Conservation (phyloP, 306 rosid genomes). For the Ammopiptanthus mongolicus region DNA sequence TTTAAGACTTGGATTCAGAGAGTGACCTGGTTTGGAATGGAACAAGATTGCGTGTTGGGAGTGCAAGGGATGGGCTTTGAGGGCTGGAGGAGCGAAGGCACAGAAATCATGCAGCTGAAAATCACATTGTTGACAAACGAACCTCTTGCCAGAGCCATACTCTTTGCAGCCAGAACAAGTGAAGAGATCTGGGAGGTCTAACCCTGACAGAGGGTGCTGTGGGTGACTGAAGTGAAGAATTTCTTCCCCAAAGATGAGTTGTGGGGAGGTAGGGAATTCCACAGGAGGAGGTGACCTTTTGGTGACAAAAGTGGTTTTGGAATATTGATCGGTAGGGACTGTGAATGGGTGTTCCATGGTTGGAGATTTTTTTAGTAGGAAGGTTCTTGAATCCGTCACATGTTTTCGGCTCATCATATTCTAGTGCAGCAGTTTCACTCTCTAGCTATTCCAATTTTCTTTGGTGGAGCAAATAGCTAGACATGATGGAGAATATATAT, state of each 20-base stretch:
- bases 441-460: not conserved
- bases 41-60: slow-evolving; percentile 60
- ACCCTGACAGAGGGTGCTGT: slow-evolving; percentile 49
- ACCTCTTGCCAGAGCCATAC: slow-evolving; percentile 75
- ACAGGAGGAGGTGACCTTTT: slow-evolving; percentile 19
- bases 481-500: slow-evolving; percentile 32
- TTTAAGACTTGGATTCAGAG: not conserved
- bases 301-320: slow-evolving; percentile 4
- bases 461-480: slow-evolving; percentile 24
- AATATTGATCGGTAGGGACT: not conserved
- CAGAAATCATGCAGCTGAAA: slow-evolving; percentile 85
- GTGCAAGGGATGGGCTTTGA: slow-evolving; percentile 76
- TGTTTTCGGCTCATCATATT: slow-evolving; percentile 21
- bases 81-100: slow-evolving; percentile 66
- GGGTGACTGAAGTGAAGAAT: slow-evolving; percentile 68
- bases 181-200: slow-evolving; percentile 49
- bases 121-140: slow-evolving; percentile 60
- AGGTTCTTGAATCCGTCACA: slow-evolving; percentile 33
- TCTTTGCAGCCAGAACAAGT: slow-evolving; percentile 78
- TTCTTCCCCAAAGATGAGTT: slow-evolving; percentile 54
- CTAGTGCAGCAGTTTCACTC: not conserved
- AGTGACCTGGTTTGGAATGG: slow-evolving; percentile 59
- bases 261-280: slow-evolving; percentile 62
- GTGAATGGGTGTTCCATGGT: slow-evolving; percentile 20
- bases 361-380: slow-evolving; percentile 26